Evolutionary conservation across 768 basidiomycete species (phyloP).

Genomic region (Lactarius evosmus): DNA sequence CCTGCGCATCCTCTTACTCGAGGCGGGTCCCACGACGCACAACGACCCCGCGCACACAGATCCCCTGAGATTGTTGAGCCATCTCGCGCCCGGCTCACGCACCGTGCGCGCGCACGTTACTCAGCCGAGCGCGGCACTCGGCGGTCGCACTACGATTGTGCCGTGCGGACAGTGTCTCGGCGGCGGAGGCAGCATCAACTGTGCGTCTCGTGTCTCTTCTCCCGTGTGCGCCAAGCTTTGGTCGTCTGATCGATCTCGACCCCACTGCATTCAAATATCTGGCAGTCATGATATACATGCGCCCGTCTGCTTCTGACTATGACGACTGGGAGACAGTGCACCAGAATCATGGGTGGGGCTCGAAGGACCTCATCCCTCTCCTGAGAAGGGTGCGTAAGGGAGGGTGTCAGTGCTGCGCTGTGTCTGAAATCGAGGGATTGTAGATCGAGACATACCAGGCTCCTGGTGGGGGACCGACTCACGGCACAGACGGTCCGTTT

Average conservation of each 20-base stretch:
- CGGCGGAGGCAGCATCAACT: conserved; percentile 60
- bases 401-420: background rate
- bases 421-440: background rate
- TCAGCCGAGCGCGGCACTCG: conserved; percentile 42
- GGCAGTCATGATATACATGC: conserved; percentile 48
- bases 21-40: conserved; percentile 52
- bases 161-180: conserved; percentile 51
- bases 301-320: conserved; percentile 59
- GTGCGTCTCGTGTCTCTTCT: conserved; percentile 33
- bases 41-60: conserved; percentile 48
- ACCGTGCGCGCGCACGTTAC: conserved; percentile 43
- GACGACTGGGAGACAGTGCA: conserved; percentile 50
- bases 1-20: conserved; percentile 56
- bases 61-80: conserved; percentile 48
- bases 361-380: conserved; percentile 52
- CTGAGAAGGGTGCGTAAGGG: conserved; percentile 46
- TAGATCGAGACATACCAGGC: conserved; percentile 42
- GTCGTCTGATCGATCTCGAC: background rate
- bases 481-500: conserved; percentile 48
- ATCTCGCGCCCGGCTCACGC: conserved; percentile 39
- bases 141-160: conserved; percentile 44
- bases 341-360: conserved; percentile 59
- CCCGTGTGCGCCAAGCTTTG: background rate
- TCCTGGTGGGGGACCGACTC: conserved; percentile 34
- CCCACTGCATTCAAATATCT: background rate